phyloP scores from a whole-genome alignment of 2,329 filamentous ascomycete species.

The Ceratocystiopsis minuta region DNA sequence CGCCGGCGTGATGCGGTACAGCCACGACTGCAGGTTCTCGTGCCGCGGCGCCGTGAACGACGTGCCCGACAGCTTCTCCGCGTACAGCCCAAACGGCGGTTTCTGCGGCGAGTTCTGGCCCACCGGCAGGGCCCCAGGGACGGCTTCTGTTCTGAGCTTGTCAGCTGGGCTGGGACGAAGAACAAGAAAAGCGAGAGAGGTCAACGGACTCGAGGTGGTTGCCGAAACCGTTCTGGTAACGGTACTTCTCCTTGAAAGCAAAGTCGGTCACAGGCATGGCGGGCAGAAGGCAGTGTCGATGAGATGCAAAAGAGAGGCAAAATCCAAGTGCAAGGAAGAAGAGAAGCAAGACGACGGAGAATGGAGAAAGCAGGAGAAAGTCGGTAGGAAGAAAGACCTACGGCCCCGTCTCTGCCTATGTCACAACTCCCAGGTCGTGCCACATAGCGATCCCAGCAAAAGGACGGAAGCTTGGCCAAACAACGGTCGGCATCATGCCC shows the following conservation, averaged over 20 bases:
- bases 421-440: no score
- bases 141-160: conserved; percentile 49
- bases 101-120: conserved; percentile 72
- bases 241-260: conserved; percentile 39
- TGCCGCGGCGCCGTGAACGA: conserved; percentile 52
- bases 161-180: neutral
- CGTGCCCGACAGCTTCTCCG: conserved; percentile 60
- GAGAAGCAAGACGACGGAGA: neutral
- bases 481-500: no score
- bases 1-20: conserved; percentile 51
- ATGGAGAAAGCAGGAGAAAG: neutral
- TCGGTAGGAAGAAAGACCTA: neutral
- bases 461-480: no score
- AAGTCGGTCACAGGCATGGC: conserved; percentile 34
- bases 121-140: conserved; percentile 54
- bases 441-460: no score
- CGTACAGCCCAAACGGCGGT: conserved; percentile 59
- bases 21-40: conserved; percentile 54
- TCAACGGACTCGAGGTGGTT: conserved; percentile 54
- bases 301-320: neutral
- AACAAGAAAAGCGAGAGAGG: neutral
- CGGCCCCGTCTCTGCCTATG: no score
- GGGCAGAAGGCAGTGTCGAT: neutral
- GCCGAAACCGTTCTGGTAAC: conserved; percentile 63
- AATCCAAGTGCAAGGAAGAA: neutral